Evolutionary conservation across 208 protist species (phyloP).

Genomic region (Herpetomonas tarakana): DNA sequence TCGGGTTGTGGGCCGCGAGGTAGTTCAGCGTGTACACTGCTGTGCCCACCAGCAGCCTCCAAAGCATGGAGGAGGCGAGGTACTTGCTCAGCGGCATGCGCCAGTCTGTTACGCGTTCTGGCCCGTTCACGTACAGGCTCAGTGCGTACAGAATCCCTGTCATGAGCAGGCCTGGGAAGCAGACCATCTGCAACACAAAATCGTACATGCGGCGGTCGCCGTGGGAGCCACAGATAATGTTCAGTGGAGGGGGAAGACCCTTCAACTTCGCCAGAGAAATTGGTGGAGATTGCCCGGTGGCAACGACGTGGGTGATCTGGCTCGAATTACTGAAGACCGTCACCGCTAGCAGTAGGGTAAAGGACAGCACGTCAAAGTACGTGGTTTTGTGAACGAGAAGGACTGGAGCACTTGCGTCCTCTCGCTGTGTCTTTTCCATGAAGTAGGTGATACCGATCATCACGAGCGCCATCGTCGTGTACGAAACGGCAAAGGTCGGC

Average conservation of each 20-base stretch:
- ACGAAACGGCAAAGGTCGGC: slow-evolving; percentile 35
- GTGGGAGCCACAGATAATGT: slow-evolving; percentile 23
- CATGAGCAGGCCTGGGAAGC: slow-evolving; percentile 16
- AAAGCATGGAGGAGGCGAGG: slow-evolving; percentile 15
- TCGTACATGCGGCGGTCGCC: slow-evolving; percentile 29
- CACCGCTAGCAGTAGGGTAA: slow-evolving; percentile 22
- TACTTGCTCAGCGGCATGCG: slow-evolving; percentile 17
- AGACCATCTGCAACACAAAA: slow-evolving; percentile 17
- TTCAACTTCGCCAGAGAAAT: slow-evolving; percentile 27
- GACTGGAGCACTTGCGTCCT: slow-evolving; percentile 28
- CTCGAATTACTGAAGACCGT: slow-evolving; percentile 31
- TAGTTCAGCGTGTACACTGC: slow-evolving; percentile 22
- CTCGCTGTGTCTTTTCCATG: slow-evolving; percentile 36
- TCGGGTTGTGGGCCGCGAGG: slow-evolving; percentile 20
- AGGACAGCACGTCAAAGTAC: slow-evolving; percentile 30
- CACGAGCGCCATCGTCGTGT: slow-evolving; percentile 22
- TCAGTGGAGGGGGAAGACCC: slow-evolving; percentile 28
- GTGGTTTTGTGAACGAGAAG: slow-evolving; percentile 21
- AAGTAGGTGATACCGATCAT: slow-evolving; percentile 35
- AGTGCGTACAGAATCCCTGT: slow-evolving; percentile 10
- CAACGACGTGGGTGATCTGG: slow-evolving; percentile 36
- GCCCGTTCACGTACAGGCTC: slow-evolving; percentile 13
- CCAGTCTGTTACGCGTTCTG: slow-evolving; percentile 12
- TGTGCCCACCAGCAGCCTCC: slow-evolving; percentile 7
- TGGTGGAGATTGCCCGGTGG: slow-evolving; percentile 28